phyloP scores from a whole-genome alignment of 805 yeast species.

The Ogataea salicorniae region DNA sequence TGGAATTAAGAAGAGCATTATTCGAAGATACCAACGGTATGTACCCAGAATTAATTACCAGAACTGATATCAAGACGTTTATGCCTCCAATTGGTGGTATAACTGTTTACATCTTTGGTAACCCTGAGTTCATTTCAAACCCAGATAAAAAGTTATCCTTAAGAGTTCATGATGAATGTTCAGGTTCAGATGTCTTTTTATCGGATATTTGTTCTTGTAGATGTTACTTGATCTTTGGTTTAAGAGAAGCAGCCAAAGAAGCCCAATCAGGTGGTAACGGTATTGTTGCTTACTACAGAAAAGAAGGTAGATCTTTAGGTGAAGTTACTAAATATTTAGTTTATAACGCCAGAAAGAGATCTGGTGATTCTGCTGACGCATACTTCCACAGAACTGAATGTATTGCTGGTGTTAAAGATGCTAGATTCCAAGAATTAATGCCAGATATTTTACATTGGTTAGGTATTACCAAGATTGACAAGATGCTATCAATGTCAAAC shows the following conservation, averaged over 20 bases:
- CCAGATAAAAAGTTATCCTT: constrained; percentile 48
- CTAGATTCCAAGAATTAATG: constrained; percentile 68
- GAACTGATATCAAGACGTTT: constrained; percentile 62
- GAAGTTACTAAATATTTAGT: constrained; percentile 67
- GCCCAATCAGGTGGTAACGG: constrained; percentile 67
- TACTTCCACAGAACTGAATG: constrained; percentile 66
- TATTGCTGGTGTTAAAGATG: constrained; percentile 68
- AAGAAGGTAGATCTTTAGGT: constrained; percentile 66
- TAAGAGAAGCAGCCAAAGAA: constrained; percentile 62
- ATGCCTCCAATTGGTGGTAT: constrained; percentile 67
- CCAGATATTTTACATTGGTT: constrained; percentile 65
- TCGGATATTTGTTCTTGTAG: constrained; percentile 68
- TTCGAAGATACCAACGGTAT: constrained; percentile 69
- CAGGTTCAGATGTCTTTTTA: constrained; percentile 66
- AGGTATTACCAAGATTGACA: constrained; percentile 58
- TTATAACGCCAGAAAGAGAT: constrained; percentile 65
- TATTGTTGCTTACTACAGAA: constrained; percentile 58
- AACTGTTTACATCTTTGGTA: constrained; percentile 62
- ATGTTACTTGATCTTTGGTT: constrained; percentile 62
- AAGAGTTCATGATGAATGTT: constrained; percentile 65
- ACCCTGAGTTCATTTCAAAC: constrained; percentile 49
- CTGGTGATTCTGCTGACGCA: constrained; percentile 63
- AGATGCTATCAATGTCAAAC: constrained; percentile 67
- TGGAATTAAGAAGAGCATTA: constrained; percentile 50
- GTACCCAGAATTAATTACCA: constrained; percentile 63